Percentiles rank a stretch among this genome's conserved stretches.
These are phyloP conservation scores for Hura crepitans DNA, from an alignment of 441 rosid species.

Conservation along the genomic window DNA sequence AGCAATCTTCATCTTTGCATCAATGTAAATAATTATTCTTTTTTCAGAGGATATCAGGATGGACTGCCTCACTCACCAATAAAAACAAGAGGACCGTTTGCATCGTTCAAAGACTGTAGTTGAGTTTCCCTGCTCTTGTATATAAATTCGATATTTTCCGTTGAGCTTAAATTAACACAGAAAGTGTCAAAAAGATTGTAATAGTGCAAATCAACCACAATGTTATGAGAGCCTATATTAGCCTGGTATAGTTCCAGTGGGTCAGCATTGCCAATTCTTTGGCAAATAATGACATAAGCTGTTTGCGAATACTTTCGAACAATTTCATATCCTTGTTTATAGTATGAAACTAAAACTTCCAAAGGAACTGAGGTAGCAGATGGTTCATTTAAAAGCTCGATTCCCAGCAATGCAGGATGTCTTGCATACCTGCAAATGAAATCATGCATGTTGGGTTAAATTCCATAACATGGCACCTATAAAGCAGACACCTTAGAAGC, in stretches of 20 bases:
- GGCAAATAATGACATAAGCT: conserved; percentile 64
- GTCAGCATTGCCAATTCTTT: conserved; percentile 70
- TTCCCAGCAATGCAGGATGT: conserved; percentile 59
- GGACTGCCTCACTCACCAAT: conserved; percentile 44
- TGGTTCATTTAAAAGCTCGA: conserved; percentile 72
- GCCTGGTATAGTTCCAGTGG: conserved; percentile 65
- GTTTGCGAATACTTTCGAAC: conserved; percentile 49
- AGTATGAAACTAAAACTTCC: conserved; percentile 50
- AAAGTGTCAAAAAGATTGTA: conserved; percentile 64
- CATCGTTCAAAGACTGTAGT: conserved; percentile 43
- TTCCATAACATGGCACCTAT: not conserved
- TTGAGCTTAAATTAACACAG: conserved; percentile 50
- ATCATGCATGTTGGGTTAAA: conserved; percentile 1
- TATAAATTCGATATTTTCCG: conserved; percentile 53
- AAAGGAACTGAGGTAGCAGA: conserved; percentile 49
- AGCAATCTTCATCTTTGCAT: no score
- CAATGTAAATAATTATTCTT: not conserved
- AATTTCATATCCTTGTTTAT: conserved; percentile 55
- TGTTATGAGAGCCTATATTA: conserved; percentile 48
- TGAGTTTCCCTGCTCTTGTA: conserved; percentile 55
- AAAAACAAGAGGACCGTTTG: conserved; percentile 58
- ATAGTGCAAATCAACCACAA: conserved; percentile 71
- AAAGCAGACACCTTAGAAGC: not conserved
- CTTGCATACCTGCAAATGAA: conserved; percentile 44
- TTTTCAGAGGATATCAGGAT: not conserved